These are phyloP conservation scores for Lenwebbia sp. DNA, from an alignment of 345 rosid genomes.

Conservation along the genomic window DNA sequence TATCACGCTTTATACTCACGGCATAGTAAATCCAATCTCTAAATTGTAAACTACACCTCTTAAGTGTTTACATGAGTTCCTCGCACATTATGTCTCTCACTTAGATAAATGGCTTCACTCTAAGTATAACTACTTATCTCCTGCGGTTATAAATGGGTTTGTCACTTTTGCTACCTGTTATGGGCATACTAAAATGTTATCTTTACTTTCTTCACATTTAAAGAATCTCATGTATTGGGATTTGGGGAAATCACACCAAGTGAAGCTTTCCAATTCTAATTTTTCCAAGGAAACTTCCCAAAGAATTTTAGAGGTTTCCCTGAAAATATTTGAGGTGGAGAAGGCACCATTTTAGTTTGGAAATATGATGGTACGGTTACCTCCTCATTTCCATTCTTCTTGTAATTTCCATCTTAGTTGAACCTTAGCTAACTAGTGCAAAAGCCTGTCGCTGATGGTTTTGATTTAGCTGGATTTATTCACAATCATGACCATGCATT, in stretches of 20 bases:
- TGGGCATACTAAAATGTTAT: background rate
- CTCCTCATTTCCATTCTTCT: background rate
- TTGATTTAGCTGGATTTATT: background rate
- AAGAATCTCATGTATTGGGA: background rate
- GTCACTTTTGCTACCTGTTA: background rate
- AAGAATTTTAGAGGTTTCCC: background rate
- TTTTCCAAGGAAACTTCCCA: background rate
- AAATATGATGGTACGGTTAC: background rate
- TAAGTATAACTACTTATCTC: background rate
- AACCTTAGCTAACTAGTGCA: background rate
- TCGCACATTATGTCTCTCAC: background rate
- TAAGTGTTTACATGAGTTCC: background rate
- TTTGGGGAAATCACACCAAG: background rate
- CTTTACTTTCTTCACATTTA: background rate
- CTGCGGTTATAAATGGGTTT: background rate
- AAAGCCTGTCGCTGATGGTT: background rate
- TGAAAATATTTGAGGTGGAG: background rate
- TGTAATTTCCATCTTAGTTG: background rate
- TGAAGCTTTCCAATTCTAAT: background rate
- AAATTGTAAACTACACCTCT: background rate
- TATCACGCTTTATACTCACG: background rate
- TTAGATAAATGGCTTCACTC: background rate
- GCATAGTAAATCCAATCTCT: background rate
- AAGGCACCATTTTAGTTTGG: background rate
- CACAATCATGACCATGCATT: background rate